Evolutionary conservation across 176 grass and related monocot genomes (phyloP), one percentile per base, ranked within the genome.

Genomic region (Oryza nivara): DNA sequence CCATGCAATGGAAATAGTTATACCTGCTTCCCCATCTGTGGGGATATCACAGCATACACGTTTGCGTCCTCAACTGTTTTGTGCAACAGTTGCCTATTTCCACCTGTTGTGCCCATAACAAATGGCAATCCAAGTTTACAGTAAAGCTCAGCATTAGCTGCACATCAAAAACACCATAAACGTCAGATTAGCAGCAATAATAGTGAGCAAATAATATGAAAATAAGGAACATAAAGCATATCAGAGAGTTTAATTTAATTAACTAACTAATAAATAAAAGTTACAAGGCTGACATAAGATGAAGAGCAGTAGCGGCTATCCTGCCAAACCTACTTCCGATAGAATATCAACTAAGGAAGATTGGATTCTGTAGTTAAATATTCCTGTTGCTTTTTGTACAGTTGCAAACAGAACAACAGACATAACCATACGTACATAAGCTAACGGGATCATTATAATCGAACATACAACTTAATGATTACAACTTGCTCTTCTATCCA

Each of bases 21-120:
- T 77, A 98, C 96, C 92, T 98, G 96, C 41, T 98, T 98, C 1
- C 93, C 96, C 92, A 98, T 98, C 48, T 98, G 93, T 51, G 96
- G 96, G 58, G 93, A 98, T 87, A 98, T 98, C 77, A 98, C 80
- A 9, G 96, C 89, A 80, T 95, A 98, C 22, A 72, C 68, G 77
- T 95, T 95, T n/a, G 91, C 71, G 81, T 98, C 96, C 35, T 89
- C 80, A 15, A 95, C 89, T 22, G 89, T 95, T 90, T 93, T 92
- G 69, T 92, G 79, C 44, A 98, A 73, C 30, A 90, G 58, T 82
- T 89, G 63, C 70, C 89, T 91, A 72, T 98, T 49, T 60, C 96
- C 96, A 78, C 93, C 91, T 2, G 96, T 98, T 70, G 96, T 98
- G 28, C 93, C 96, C 89, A 95, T 98, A 56, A 98, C 91, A 93